Base-by-base conservation (phyloP, 805 yeast genomes). In the Wickerhamiella kurtzmanii region DNA sequence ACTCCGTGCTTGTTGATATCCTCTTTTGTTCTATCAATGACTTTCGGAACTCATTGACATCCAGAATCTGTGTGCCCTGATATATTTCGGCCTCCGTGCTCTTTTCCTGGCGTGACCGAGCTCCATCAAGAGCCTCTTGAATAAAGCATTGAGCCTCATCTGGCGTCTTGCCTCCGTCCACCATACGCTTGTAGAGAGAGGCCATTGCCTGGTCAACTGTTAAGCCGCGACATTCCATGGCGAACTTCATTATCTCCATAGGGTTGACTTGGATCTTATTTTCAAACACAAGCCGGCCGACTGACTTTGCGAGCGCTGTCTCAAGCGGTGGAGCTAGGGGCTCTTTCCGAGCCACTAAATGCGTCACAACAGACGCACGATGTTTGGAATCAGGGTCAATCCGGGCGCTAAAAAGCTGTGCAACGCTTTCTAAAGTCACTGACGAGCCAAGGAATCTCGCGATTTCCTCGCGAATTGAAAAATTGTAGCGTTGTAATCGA, bases 401-500 rank as follows among this genome's bases (percentile, higher is more conserved):
- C 6, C 11, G 32, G 9, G 32, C 32, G n/a, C n/a, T n/a, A 25
- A 6, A 25, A 25, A 25, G 32, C 11, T 6, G 9, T 11, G 11
- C 32, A 25, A 25, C 9, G 11, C 32, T 25, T 11, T 25, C 9
- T 6, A 11, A 25, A 25, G 9, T 25, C 32, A 25, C 32, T 6
- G 32, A n/a, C n/a, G n/a, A 25, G 32, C 32, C 32, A 25, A 25
- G 6, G 11, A 11, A 6, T 25, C 9, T 25, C 5, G 83, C 85
- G 50, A 79, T 80, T 41, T 68, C 64, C 37, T 69, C 73, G 48
- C 76, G 69, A 46, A 74, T 70, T 32, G 69, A 63, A 64, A 86
- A 89, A 60, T 89, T 84, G 59, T 82, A 88, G 63, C 69, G 82
- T 4, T 96, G 96, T 47, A 76, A 71, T 22, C 76, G 74, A 48